Conservation (phyloP, 192 early-diverging fungal genomes). For the Gryganskiella cystojenkinii region DNA sequence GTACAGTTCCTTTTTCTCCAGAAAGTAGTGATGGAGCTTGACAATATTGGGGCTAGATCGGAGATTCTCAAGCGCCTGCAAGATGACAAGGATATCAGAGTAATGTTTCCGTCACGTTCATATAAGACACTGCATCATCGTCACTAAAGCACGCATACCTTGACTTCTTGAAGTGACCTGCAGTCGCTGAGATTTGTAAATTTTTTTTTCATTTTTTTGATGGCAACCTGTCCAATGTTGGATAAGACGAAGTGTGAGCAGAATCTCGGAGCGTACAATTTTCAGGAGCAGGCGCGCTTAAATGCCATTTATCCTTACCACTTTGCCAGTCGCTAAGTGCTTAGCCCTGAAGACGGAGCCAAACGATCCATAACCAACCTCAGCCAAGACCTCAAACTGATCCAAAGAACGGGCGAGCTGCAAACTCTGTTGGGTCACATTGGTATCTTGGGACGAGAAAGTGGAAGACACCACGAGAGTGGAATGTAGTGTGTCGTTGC, state of each 20-base stretch:
- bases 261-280: background rate
- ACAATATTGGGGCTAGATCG: constrained; percentile 89
- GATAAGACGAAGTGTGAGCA: constrained; percentile 1
- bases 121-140: background rate
- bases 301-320: too few species aligned
- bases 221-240: constrained; percentile 75
- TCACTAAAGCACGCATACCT: constrained; percentile 53
- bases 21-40: constrained; percentile 84
- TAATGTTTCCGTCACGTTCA: background rate
- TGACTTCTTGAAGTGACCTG: constrained; percentile 81
- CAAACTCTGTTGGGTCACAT: constrained; percentile 5
- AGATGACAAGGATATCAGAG: background rate
- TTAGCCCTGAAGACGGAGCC: constrained; percentile 78
- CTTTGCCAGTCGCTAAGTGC: constrained; percentile 71
- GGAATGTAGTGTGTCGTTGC: background rate
- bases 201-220: constrained; percentile 92
- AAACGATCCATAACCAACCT: constrained; percentile 88
- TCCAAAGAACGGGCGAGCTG: constrained; percentile 38
- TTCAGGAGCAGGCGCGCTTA: too few species aligned
- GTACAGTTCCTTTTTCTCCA: constrained; percentile 86
- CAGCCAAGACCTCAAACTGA: constrained; percentile 72
- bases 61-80: constrained; percentile 75
- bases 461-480: background rate
- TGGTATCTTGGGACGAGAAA: constrained; percentile 10
- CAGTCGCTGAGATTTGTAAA: constrained; percentile 77